These are phyloP conservation scores for Diversispora eburnea DNA, from an alignment of 192 early-diverging fungal genomes.

Conservation along the genomic window DNA sequence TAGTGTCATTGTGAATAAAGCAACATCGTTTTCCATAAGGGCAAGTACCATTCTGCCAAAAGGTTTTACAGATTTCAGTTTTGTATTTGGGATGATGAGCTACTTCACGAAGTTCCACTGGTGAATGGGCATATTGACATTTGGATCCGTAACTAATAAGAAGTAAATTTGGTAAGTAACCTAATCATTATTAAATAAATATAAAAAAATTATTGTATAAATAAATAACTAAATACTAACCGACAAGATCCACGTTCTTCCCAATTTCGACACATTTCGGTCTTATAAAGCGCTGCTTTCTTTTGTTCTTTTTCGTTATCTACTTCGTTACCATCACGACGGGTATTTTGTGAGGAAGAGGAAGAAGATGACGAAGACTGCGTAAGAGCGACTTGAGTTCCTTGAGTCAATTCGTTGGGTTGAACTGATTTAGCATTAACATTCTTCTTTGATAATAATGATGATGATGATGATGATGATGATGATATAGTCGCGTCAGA, in stretches of 20 bases:
- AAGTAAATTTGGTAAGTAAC: background rate
- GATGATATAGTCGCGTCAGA: too few species aligned
- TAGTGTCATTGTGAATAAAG: conserved; percentile 76
- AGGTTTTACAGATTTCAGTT: conserved; percentile 91
- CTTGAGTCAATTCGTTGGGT: too few species aligned
- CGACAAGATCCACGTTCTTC: conserved; percentile 46
- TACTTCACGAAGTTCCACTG: conserved; percentile 71
- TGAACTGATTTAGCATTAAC: too few species aligned
- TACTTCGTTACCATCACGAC: background rate
- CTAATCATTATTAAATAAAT: background rate
- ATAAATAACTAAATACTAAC: conserved; percentile 30
- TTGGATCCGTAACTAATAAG: conserved; percentile 76
- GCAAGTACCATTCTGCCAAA: conserved; percentile 82
- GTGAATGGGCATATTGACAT: conserved; percentile 93
- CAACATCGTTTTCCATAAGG: conserved; percentile 94
- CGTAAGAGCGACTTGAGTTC: too few species aligned
- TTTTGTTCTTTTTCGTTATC: conserved; percentile 35
- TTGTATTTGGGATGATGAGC: conserved; percentile 92
- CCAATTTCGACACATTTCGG: conserved; percentile 50
- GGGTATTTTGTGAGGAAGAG: background rate
- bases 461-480: background rate
- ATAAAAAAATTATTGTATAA: background rate
- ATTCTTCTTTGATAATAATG: background rate
- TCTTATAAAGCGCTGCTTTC: conserved; percentile 43
- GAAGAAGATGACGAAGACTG: background rate